Percentiles rank a stretch among this genome's conserved stretches.
Conservation (phyloP, 345 rosid species). For the Microcos paniculata region DNA sequence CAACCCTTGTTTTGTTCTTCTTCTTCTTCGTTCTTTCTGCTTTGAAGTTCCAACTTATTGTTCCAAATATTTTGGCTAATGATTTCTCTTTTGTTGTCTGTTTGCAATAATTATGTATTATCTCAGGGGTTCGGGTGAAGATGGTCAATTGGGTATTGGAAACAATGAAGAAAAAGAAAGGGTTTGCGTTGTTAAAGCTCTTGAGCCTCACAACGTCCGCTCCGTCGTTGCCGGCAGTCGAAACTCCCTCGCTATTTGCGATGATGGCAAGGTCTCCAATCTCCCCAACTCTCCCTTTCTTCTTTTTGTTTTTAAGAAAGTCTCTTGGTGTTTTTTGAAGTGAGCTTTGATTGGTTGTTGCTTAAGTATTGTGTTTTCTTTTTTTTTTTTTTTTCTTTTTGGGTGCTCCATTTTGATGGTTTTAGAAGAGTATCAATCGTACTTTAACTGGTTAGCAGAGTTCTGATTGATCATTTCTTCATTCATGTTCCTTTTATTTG, state of each 20-base stretch:
- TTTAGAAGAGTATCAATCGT: neutral
- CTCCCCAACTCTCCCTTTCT: slow-evolving; percentile 1
- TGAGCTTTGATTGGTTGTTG: neutral
- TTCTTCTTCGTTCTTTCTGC: too few relatives aligned
- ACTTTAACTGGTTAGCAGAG: neutral
- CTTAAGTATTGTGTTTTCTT: too few relatives aligned
- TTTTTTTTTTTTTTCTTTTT: too few relatives aligned
- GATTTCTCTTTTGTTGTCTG: neutral
- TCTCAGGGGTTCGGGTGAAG: slow-evolving; percentile 96
- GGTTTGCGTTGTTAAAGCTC: slow-evolving; percentile 72
- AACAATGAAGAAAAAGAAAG: slow-evolving; percentile 73
- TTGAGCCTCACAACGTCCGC: slow-evolving; percentile 60
- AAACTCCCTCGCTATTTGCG: slow-evolving; percentile 96
- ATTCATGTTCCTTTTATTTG: neutral
- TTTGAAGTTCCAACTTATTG: neutral
- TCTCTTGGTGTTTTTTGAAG: neutral
- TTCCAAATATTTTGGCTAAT: neutral
- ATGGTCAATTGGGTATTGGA: slow-evolving; percentile 94
- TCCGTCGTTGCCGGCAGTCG: slow-evolving; percentile 97
- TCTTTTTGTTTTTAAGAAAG: neutral
- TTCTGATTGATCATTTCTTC: neutral
- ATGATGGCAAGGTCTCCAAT: slow-evolving; percentile 75
- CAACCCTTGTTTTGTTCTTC: neutral
- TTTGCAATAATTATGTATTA: neutral
- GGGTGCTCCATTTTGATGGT: slow-evolving; percentile 6